Conservation (phyloP, 257 asterid species). For the Ilex aquifolium region DNA sequence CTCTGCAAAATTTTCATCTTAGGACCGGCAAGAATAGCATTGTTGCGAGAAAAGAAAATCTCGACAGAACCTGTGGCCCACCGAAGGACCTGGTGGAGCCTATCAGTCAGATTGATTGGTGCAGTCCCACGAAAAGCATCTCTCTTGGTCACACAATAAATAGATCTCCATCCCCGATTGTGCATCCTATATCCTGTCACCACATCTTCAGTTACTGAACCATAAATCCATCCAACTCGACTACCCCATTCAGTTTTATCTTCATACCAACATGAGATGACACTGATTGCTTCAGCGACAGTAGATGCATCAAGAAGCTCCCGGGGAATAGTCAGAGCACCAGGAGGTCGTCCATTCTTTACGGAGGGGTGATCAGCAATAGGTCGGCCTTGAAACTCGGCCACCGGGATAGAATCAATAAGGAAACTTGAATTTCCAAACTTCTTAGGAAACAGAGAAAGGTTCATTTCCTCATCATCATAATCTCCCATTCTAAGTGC, state of each 20-base stretch:
- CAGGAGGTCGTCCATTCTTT: slow-evolving; percentile 74
- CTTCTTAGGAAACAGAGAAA: slow-evolving; percentile 60
- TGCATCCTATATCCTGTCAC: slow-evolving; percentile 91
- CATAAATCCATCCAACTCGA: slow-evolving; percentile 90
- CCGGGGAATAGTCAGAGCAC: slow-evolving; percentile 64
- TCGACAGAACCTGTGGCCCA: slow-evolving; percentile 95
- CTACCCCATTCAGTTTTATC: slow-evolving; percentile 93
- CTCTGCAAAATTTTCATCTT: slow-evolving; percentile 69
- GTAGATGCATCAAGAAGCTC: slow-evolving; percentile 80
- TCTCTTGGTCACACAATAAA: slow-evolving; percentile 75
- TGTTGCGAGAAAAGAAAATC: slow-evolving; percentile 82
- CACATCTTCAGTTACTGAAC: slow-evolving; percentile 83
- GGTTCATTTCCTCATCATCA: slow-evolving; percentile 66
- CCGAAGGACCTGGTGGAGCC: slow-evolving; percentile 88
- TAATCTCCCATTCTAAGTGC: slow-evolving; percentile 69
- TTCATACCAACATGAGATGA: slow-evolving; percentile 85
- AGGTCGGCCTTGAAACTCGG: slow-evolving; percentile 81
- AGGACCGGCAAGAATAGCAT: slow-evolving; percentile 66
- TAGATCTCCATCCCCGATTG: slow-evolving; percentile 81
- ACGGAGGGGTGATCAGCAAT: slow-evolving; percentile 86
- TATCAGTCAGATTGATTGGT: slow-evolving; percentile 74
- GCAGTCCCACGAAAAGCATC: slow-evolving; percentile 94
- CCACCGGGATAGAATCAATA: slow-evolving; percentile 72
- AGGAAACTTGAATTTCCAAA: slow-evolving; percentile 76
- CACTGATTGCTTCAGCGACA: slow-evolving; percentile 85